These are phyloP conservation scores for Tricholoma furcatifolium DNA, from an alignment of 768 basidiomycete genomes.

Conservation along the genomic window DNA sequence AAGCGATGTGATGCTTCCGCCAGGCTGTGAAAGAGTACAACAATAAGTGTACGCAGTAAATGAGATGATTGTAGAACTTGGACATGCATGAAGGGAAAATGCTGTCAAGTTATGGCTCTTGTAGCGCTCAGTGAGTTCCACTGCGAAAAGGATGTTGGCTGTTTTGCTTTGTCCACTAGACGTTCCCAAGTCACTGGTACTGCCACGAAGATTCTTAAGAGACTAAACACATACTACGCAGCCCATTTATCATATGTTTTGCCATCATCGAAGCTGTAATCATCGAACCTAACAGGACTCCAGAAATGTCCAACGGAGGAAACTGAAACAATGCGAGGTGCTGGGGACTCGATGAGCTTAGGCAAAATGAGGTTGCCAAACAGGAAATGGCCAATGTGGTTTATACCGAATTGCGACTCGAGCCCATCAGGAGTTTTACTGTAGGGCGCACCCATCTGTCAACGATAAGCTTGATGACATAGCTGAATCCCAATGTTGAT, in stretches of 20 bases:
- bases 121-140: slow-evolving; percentile 6
- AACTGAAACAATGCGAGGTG: slow-evolving; percentile 9
- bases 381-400: slow-evolving; percentile 22
- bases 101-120: slow-evolving; percentile 7
- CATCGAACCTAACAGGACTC: slow-evolving; percentile 8
- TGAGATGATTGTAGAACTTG: neutral
- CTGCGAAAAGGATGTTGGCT: slow-evolving; percentile 9
- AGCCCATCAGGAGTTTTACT: slow-evolving; percentile 17
- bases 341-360: slow-evolving; percentile 1
- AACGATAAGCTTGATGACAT: neutral
- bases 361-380: slow-evolving; percentile 20
- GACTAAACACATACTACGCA: slow-evolving; percentile 8
- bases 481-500: neutral
- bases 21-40: too few relatives aligned
- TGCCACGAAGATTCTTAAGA: neutral
- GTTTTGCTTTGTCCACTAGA: slow-evolving; percentile 16
- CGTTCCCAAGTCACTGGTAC: neutral
- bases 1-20: slow-evolving; percentile 4
- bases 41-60: too few relatives aligned
- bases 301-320: slow-evolving; percentile 10
- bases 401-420: slow-evolving; percentile 21
- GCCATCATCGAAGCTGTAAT: slow-evolving; percentile 5
- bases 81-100: slow-evolving; percentile 9
- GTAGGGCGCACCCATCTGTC: slow-evolving; percentile 20
- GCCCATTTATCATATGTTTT: slow-evolving; percentile 11